phyloP scores from a whole-genome alignment of 768 basidiomycete species.

The Phlebiopsis flavidoalba region DNA sequence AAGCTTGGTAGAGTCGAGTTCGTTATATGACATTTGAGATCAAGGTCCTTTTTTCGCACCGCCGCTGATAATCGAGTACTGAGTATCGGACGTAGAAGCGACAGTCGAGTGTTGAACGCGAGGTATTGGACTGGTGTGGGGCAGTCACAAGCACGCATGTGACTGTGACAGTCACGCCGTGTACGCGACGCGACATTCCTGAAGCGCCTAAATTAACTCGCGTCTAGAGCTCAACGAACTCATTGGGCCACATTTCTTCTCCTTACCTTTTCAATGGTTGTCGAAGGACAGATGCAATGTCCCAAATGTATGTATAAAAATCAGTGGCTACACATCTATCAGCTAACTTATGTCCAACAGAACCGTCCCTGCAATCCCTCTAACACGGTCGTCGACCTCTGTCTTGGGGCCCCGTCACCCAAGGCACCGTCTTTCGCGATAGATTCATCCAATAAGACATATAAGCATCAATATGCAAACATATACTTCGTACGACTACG shows the following conservation, averaged over 20 bases:
- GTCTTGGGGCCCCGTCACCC: slow-evolving; percentile 24
- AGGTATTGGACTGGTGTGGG: too few species aligned
- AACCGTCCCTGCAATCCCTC: slow-evolving; percentile 17
- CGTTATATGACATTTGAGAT: too few species aligned
- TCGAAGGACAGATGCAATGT: neutral
- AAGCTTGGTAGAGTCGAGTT: too few species aligned
- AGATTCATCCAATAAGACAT: slow-evolving; percentile 41
- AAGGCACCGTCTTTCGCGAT: slow-evolving; percentile 38
- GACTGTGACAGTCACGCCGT: neutral
- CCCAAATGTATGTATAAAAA: neutral
- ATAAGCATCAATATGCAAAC: slow-evolving; percentile 68
- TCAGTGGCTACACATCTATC: neutral
- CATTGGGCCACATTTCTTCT: too few species aligned
- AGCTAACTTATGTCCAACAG: slow-evolving; percentile 11
- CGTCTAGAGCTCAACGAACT: neutral
- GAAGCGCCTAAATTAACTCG: slow-evolving; percentile 1
- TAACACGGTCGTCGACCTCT: slow-evolving; percentile 25
- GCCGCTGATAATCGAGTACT: too few species aligned
- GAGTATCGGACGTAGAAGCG: too few species aligned
- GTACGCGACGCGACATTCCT: neutral
- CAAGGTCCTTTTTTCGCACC: too few species aligned
- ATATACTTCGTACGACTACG: slow-evolving; percentile 62
- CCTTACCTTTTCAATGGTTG: too few species aligned
- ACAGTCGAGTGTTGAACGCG: too few species aligned
- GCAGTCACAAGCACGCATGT: neutral